These are phyloP conservation scores for Boletus pseudopeckii DNA, from an alignment of 768 basidiomycete genomes.

Conservation along the genomic window DNA sequence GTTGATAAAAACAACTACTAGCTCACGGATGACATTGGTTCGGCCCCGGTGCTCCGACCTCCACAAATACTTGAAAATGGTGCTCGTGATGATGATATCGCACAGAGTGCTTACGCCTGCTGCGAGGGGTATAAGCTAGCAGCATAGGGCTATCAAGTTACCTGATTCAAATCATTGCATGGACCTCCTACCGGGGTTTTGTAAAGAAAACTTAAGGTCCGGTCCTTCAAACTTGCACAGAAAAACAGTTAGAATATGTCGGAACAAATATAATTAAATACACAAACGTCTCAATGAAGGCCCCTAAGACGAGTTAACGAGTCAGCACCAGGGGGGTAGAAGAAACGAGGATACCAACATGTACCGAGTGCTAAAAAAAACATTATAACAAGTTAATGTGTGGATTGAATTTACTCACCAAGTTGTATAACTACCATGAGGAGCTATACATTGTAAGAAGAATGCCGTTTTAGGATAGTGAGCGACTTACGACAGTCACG, in stretches of 20 bases:
- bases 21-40: slow-evolving; percentile 1
- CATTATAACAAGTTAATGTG: neutral
- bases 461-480: neutral
- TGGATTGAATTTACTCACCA: neutral
- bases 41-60: slow-evolving; percentile 7
- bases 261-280: neutral
- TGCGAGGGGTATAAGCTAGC: slow-evolving; percentile 7
- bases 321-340: neutral
- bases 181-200: slow-evolving; percentile 4
- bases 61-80: slow-evolving; percentile 12
- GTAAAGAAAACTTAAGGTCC: slow-evolving; percentile 5
- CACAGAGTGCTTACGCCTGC: slow-evolving; percentile 6
- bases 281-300: slow-evolving; percentile 2
- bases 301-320: neutral
- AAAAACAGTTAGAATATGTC: neutral
- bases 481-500: neutral
- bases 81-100: slow-evolving; percentile 10
- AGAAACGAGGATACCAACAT: slow-evolving; percentile 1
- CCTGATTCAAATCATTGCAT: too few species aligned
- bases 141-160: neutral
- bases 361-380: slow-evolving; percentile 2
- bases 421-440: neutral
- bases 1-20: slow-evolving; percentile 13
- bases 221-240: neutral
- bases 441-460: neutral